phyloP scores from a whole-genome alignment of 495 filamentous ascomycete species.

The Daldinia concentrica region DNA sequence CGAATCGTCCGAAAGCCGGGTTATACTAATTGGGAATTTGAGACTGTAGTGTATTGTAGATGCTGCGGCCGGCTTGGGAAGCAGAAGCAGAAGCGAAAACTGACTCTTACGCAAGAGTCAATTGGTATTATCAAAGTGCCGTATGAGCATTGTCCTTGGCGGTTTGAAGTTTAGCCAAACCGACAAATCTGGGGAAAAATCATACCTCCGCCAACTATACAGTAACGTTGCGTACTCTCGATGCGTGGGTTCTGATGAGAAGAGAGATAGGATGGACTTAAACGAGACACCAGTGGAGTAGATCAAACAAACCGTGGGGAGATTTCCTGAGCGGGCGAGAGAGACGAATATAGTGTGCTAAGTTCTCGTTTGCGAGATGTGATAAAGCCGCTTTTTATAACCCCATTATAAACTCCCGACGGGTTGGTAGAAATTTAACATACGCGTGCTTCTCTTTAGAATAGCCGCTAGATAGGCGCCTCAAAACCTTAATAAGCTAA shows the following conservation, averaged over 20 bases:
- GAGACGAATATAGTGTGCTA: constrained; percentile 19
- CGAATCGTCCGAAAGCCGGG: constrained; percentile 7
- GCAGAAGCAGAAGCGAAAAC: constrained; percentile 20
- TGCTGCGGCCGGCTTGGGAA: constrained; percentile 31
- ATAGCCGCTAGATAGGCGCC: constrained; percentile 17
- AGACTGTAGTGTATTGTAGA: constrained; percentile 27
- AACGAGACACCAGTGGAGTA: constrained; percentile 37
- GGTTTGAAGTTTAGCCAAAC: constrained; percentile 46
- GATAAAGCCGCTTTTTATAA: constrained; percentile 20
- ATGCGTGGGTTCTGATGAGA: constrained; percentile 15
- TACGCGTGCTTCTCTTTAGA: constrained; percentile 9
- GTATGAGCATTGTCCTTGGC: constrained; percentile 38
- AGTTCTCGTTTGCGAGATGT: constrained; percentile 10
- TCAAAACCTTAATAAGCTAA: constrained; percentile 12
- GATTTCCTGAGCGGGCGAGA: constrained; percentile 2
- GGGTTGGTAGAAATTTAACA: constrained; percentile 22
- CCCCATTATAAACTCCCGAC: constrained; percentile 17
- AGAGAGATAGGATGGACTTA: constrained; percentile 1
- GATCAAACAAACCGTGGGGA: constrained; percentile 29
- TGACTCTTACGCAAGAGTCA: constrained; percentile 12
- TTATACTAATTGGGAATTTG: constrained; percentile 13
- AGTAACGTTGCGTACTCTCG: constrained; percentile 41
- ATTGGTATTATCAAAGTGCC: constrained; percentile 35
- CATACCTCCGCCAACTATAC: constrained; percentile 34
- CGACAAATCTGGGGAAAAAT: constrained; percentile 40